Base-by-base conservation (phyloP, 495 filamentous ascomycete genomes). In the Penicillium pulvis region DNA sequence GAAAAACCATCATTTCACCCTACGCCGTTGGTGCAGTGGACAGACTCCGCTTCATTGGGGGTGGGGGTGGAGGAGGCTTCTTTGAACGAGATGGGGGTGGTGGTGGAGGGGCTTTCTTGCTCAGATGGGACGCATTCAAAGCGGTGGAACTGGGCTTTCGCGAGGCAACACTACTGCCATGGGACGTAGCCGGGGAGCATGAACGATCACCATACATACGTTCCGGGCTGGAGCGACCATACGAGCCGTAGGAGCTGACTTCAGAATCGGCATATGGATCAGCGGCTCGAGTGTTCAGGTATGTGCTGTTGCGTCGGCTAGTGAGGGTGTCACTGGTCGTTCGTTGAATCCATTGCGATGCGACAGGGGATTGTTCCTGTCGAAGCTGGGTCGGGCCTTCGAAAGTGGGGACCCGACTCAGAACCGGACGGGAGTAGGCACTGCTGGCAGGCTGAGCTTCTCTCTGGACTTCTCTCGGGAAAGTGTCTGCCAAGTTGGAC, bases 41-140 rank as follows among this genome's bases (percentile, higher is more conserved):
- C 56, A 77, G 55, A 24, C 70, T 69, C 26, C 78, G 66, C 64
- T 83, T 83, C 73, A 76, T 75, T 3, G 80, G 78, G 6, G 79
- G 80, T 28, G 79, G 79, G 4, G 79, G 79, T 10, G 90, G 90
- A 49, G 90, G 89, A 9, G 88, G 77, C 41, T 90, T 95, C 53
- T 90, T 93, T 12, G 84, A 75, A 61, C 90, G 78, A 57, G 86
- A 88, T n/a, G 91, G 91, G 12, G 91, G 91, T 23, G 90, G 91
- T 36, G 90, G 91, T 7, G 90, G 91, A 36, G 90, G 88, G 9
- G 82, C 84, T 71, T 91, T 92, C 76, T 90, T 89, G 24, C 66
- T 51, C 19, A 72, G 63, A 59, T 73, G 73, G 35, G 70, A 64
- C 6, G 36, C 28, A 23, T 79, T 80, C 56, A 79, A 44, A 30